Percentiles rank a stretch among this genome's conserved stretches.
Evolutionary conservation across 78 protist species (phyloP).

Genomic region (Dictyostelium firmibasis): DNA sequence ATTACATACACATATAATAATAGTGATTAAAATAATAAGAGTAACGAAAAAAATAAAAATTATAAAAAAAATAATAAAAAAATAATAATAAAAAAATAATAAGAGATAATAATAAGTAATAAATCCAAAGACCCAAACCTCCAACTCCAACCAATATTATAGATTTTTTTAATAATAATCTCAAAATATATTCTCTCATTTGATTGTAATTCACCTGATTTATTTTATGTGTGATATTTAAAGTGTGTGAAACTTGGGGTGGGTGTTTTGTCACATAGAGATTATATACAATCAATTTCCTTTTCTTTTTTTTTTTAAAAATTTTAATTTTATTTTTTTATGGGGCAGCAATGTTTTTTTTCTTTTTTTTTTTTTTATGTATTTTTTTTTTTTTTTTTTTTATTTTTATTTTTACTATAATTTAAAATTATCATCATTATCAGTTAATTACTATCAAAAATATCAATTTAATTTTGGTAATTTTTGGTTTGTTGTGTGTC

Average conservation of each 20-base stretch:
- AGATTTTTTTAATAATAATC: not conserved
- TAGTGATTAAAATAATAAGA: no score
- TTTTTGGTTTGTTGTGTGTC: not conserved
- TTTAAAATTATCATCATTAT: not conserved
- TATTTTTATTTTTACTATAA: not conserved
- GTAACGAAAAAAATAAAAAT: no score
- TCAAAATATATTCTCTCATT: not conserved
- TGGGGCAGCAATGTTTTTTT: no score
- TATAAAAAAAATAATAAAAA: no score
- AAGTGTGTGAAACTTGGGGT: not conserved
- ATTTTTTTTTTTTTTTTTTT: no score
- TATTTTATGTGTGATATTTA: no score
- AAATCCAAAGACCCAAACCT: not conserved
- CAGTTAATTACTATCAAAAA: not conserved
- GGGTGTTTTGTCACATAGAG: not conserved
- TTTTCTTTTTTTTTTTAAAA: no score
- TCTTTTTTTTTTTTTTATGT: no score
- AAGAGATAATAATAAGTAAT: not conserved
- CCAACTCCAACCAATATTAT: not conserved
- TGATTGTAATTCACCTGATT: not conserved
- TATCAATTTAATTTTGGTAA: not conserved
- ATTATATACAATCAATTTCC: not conserved
- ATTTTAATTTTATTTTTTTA: no score
- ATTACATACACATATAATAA: no score
- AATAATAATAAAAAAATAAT: no score